These are phyloP conservation scores for Primulina eburnea DNA, from an alignment of 257 asterid genomes.

Conservation along the genomic window DNA sequence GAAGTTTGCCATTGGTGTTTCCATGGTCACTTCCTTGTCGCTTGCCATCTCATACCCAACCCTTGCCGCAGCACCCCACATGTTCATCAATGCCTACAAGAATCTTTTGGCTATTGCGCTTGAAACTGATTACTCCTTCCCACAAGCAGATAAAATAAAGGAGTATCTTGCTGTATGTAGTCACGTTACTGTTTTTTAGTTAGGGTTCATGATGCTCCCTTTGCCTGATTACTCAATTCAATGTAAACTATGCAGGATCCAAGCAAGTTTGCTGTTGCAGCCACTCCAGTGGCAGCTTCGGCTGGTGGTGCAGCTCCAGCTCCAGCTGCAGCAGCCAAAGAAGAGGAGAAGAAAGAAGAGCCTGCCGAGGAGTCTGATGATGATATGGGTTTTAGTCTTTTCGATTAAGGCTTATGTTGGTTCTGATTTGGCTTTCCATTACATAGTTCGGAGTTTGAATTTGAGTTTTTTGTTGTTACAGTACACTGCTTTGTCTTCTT, in stretches of 20 bases:
- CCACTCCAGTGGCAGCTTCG: too few relatives aligned
- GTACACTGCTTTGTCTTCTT: neutral
- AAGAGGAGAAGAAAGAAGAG: too few relatives aligned
- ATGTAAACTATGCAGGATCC: neutral
- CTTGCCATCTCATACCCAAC: constrained; percentile 83
- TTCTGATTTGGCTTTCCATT: too few relatives aligned
- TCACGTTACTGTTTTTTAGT: neutral
- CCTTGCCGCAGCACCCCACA: constrained; percentile 87
- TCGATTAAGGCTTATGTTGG: too few relatives aligned
- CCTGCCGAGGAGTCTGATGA: too few relatives aligned
- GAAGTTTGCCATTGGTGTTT: constrained; percentile 77
- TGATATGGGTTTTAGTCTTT: too few relatives aligned
- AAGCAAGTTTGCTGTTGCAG: neutral
- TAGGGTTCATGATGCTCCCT: too few relatives aligned
- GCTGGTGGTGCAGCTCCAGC: too few relatives aligned
- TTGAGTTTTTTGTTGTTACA: too few relatives aligned
- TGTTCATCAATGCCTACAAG: constrained; percentile 82
- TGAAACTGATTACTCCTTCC: constrained; percentile 80
- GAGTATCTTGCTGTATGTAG: constrained; percentile 65
- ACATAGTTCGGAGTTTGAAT: too few relatives aligned
- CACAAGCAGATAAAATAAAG: constrained; percentile 83
- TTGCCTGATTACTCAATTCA: too few relatives aligned
- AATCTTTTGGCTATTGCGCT: constrained; percentile 69
- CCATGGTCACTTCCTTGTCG: constrained; percentile 66
- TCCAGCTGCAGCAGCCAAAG: too few relatives aligned